A percentile compares a stretch with the other conserved stretches of the same genome.
These are phyloP conservation scores for Nannochloropsis oceanica DNA, from an alignment of 108 stramenopile genomes.

Conservation along the genomic window DNA sequence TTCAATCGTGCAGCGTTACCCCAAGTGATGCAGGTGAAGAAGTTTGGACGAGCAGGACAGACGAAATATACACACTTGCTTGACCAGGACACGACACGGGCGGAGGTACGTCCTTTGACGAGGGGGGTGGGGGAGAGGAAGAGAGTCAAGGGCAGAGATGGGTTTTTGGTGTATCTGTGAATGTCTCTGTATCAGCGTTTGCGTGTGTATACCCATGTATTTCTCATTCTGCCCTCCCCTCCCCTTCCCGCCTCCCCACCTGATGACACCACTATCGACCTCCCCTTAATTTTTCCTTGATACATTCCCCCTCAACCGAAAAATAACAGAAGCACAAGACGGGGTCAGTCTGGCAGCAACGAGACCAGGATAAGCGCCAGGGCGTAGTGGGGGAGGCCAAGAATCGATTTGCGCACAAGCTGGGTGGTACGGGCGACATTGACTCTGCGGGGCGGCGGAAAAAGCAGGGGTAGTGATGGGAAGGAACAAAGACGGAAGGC, in stretches of 20 bases:
- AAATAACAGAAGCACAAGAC: background rate
- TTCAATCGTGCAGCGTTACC: slow-evolving; percentile 68
- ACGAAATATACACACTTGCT: slow-evolving; percentile 80
- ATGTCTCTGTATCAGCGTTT: too few species aligned
- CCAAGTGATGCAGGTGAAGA: slow-evolving; percentile 73
- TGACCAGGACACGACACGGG: slow-evolving; percentile 72
- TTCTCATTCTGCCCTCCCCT: too few species aligned
- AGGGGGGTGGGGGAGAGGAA: too few species aligned
- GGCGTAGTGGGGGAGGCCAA: background rate
- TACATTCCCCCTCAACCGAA: too few species aligned
- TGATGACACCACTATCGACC: too few species aligned
- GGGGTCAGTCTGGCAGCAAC: background rate
- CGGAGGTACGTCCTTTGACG: background rate
- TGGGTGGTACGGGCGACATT: background rate
- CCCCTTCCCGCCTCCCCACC: too few species aligned
- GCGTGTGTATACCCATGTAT: too few species aligned
- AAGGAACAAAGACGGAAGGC: too few species aligned
- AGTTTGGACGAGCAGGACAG: slow-evolving; percentile 77
- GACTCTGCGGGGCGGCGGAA: background rate
- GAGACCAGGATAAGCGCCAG: background rate
- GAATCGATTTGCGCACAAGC: background rate
- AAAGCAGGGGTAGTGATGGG: background rate
- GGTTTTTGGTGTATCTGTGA: too few species aligned
- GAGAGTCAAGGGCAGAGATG: too few species aligned
- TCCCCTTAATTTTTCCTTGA: too few species aligned